phyloP scores from a whole-genome alignment of 2,329 filamentous ascomycete genomes.

The Botrytis paeoniae region DNA sequence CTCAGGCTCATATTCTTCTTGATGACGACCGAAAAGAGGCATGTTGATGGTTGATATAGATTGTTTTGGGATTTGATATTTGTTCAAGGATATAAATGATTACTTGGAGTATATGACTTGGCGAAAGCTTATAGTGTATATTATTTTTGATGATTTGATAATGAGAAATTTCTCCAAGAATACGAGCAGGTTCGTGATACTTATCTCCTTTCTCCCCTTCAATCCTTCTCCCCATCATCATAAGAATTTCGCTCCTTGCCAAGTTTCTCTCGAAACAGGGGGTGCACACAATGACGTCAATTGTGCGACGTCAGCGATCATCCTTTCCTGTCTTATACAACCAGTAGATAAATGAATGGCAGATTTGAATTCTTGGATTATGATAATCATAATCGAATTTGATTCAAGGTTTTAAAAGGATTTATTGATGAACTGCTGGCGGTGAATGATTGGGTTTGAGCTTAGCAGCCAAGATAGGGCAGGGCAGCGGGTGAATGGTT shows the following conservation, averaged over 20 bases:
- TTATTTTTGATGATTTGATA: background rate
- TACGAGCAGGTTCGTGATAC: background rate
- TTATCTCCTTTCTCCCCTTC: background rate
- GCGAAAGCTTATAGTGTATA: background rate
- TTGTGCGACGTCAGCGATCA: background rate
- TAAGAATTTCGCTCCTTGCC: conserved; percentile 1
- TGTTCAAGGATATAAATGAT: background rate
- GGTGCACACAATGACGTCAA: conserved; percentile 6
- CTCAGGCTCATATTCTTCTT: conserved; percentile 7
- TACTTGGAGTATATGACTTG: background rate
- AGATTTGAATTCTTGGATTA: background rate
- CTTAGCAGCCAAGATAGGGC: background rate
- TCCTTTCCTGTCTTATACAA: background rate
- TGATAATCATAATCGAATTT: background rate
- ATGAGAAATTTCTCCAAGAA: background rate
- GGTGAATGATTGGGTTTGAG: background rate
- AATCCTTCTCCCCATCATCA: background rate
- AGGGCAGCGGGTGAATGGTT: background rate
- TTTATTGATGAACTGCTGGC: background rate
- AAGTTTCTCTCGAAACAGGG: background rate
- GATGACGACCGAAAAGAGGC: conserved; percentile 16
- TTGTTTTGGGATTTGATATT: background rate
- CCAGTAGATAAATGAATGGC: background rate
- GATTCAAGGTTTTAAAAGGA: background rate
- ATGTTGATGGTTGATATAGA: background rate